These are phyloP conservation scores for Hura crepitans DNA, from an alignment of 441 rosid species.

Conservation along the genomic window DNA sequence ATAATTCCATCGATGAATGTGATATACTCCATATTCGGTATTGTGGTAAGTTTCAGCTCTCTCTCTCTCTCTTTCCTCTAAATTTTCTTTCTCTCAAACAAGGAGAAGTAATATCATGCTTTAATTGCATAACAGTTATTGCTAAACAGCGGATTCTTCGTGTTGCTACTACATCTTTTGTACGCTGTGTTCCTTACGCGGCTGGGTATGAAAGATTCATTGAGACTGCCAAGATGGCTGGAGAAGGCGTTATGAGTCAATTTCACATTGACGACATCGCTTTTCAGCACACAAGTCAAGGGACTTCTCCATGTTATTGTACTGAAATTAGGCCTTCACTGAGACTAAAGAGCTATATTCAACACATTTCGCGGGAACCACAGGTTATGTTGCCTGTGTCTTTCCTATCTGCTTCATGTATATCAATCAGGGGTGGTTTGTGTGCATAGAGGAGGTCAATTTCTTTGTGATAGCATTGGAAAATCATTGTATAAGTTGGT, in stretches of 20 bases:
- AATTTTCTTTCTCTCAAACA: neutral
- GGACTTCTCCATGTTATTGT: too few relatives aligned
- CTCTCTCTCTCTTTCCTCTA: slow-evolving; percentile 1
- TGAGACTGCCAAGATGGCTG: slow-evolving; percentile 77
- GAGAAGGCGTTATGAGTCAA: slow-evolving; percentile 50
- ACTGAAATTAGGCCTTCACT: too few relatives aligned
- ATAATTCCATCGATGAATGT: slow-evolving; percentile 68
- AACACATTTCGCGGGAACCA: too few relatives aligned
- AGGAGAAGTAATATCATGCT: neutral
- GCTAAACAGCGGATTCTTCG: slow-evolving; percentile 76
- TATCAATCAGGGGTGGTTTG: too few relatives aligned
- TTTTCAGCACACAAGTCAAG: neutral
- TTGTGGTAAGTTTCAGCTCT: slow-evolving; percentile 43
- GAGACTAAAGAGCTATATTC: too few relatives aligned
- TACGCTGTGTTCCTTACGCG: slow-evolving; percentile 67
- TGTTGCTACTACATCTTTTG: slow-evolving; percentile 67
- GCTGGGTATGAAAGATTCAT: slow-evolving; percentile 74
- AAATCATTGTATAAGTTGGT: too few relatives aligned
- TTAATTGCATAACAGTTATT: slow-evolving; percentile 47
- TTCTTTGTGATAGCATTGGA: too few relatives aligned
- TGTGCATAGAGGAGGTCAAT: too few relatives aligned
- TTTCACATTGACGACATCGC: neutral
- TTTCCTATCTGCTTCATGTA: too few relatives aligned
- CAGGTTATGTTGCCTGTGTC: too few relatives aligned
- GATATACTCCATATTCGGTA: slow-evolving; percentile 65